These are phyloP conservation scores for Capsicum chinense DNA, from an alignment of 257 asterid genomes.

Conservation along the genomic window DNA sequence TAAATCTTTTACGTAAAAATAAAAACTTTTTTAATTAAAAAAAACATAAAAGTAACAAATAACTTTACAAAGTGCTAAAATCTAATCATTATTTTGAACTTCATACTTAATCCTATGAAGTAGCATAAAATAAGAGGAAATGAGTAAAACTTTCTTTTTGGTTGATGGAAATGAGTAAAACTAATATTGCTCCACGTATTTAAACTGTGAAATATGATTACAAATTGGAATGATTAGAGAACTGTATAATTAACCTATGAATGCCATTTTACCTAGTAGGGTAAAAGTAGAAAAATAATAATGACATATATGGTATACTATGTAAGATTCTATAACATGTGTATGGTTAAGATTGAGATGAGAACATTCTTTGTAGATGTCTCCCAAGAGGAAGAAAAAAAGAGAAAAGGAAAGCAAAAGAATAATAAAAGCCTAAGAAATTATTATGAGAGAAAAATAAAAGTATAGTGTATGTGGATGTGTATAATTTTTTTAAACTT, in stretches of 20 bases:
- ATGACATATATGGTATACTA: background rate
- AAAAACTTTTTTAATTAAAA: background rate
- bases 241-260: constrained; percentile 7
- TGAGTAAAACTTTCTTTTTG: background rate
- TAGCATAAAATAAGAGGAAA: background rate
- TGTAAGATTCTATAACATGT: constrained; percentile 9
- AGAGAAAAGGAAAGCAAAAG: constrained; percentile 1
- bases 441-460: background rate
- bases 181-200: background rate
- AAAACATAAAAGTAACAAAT: background rate
- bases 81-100: background rate
- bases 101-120: background rate
- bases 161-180: background rate
- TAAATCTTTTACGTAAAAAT: background rate
- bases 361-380: constrained; percentile 33
- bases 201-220: background rate
- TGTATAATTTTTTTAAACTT: constrained; percentile 21
- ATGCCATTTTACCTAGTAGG: background rate
- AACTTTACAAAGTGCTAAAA: background rate
- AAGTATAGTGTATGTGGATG: constrained; percentile 19
- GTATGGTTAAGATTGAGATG: constrained; percentile 31
- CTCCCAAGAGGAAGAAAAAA: constrained; percentile 24
- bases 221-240: background rate
- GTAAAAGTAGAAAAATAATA: background rate
- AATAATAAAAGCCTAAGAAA: constrained; percentile 27